Evolutionary conservation across 2,329 filamentous ascomycete genomes (phyloP).

Genomic region (Aspergillus unguis): DNA sequence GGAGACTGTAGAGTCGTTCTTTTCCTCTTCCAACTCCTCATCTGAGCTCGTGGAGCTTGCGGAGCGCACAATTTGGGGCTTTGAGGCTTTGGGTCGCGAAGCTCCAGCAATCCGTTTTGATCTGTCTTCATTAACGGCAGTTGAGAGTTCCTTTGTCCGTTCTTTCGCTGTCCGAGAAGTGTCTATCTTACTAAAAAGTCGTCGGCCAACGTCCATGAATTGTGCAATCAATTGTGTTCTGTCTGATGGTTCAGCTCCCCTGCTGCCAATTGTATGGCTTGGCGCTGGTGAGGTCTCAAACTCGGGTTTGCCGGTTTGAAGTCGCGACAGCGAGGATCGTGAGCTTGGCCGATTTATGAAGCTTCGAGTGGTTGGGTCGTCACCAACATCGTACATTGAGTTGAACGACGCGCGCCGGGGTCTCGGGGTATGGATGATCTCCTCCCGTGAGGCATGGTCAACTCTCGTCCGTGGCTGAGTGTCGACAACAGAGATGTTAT

Average conservation of each 20-base stretch:
- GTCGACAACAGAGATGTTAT: constrained; percentile 23
- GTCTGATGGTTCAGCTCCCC: constrained; percentile 25
- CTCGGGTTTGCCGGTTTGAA: constrained; percentile 37
- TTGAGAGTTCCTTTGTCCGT: constrained; percentile 26
- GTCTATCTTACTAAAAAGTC: constrained; percentile 34
- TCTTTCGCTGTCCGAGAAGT: constrained; percentile 22
- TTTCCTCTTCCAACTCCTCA: constrained; percentile 11
- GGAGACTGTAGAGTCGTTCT: constrained; percentile 19
- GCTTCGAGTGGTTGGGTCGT: constrained; percentile 49
- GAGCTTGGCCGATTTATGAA: constrained; percentile 39
- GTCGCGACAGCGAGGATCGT: constrained; percentile 43
- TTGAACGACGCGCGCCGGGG: constrained; percentile 55
- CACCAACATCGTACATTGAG: constrained; percentile 49
- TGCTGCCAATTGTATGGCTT: constrained; percentile 12
- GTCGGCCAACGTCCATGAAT: constrained; percentile 39
- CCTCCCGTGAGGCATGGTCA: constrained; percentile 18
- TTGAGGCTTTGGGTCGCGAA: constrained; percentile 13
- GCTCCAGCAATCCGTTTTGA: constrained; percentile 27
- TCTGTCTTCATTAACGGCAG: constrained; percentile 29
- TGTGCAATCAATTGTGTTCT: constrained; percentile 38
- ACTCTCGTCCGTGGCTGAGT: constrained; percentile 19
- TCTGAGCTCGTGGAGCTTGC: constrained; percentile 16
- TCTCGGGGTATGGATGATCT: constrained; percentile 30
- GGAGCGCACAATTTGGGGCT: constrained; percentile 17
- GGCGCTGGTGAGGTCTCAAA: constrained; percentile 26